Evolutionary conservation across 208 protist species (phyloP).

Genomic region (Wallacemonas sp.): DNA sequence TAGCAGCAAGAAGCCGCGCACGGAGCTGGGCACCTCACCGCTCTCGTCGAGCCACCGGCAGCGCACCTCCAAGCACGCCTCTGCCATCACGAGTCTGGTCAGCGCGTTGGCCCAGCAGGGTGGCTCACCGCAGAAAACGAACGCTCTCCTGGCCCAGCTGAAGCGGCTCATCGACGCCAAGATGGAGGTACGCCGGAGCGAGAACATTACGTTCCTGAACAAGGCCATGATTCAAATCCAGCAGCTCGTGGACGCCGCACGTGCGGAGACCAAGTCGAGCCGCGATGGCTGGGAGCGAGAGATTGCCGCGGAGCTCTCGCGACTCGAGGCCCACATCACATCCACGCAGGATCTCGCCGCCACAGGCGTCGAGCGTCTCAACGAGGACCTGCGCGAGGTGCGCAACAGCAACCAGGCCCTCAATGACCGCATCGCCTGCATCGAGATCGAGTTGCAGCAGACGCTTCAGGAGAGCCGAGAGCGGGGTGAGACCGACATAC

Average conservation of each 20-base stretch:
- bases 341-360: constrained; percentile 56
- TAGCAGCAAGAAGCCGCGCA: constrained; percentile 27
- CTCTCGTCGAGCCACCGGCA: constrained; percentile 7
- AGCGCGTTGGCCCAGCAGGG: constrained; percentile 31
- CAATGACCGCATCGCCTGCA: constrained; percentile 76
- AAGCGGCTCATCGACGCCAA: constrained; percentile 57
- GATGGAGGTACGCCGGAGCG: constrained; percentile 44
- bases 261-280: constrained; percentile 30
- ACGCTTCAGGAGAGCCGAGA: constrained; percentile 67
- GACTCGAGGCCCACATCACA: constrained; percentile 45
- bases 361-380: constrained; percentile 65
- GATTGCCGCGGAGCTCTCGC: constrained; percentile 46
- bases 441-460: constrained; percentile 75
- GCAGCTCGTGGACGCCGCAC: constrained; percentile 61
- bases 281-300: constrained; percentile 35
- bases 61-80: constrained; percentile 15
- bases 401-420: constrained; percentile 71
- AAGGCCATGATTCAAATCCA: constrained; percentile 66
- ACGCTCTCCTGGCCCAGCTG: constrained; percentile 60
- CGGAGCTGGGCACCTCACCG: constrained; percentile 22
- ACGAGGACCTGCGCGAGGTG: constrained; percentile 64
- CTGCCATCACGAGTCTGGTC: constrained; percentile 39
- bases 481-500: constrained; percentile 36
- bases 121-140: constrained; percentile 32
- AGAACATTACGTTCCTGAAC: constrained; percentile 41